Base-by-base conservation (phyloP, 495 filamentous ascomycete genomes). In the Lasiosphaeriaceae sp. region DNA sequence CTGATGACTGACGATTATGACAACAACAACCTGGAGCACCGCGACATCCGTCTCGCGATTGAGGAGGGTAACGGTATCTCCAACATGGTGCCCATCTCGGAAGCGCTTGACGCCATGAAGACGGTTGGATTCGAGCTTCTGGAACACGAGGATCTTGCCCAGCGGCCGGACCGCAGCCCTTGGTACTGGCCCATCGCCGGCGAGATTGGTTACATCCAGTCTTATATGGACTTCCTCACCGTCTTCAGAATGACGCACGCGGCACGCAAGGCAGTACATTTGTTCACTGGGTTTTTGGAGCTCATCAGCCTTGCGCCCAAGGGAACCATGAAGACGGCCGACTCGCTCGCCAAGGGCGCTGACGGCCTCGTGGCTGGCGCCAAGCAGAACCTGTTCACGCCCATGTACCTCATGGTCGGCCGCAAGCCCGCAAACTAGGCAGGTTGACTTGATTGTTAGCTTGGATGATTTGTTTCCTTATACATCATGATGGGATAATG, bases 381-480 rank as follows among this genome's bases (percentile, higher is more conserved):
- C 37, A 86, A 89, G 80, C 83, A 90, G 81, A 89, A 96, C 68
- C 81, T 98, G 17, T 98, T 98, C 77, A 98, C 94, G 0, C 94
- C 94, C 37, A 98, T 98, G 94, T 97, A 97, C 78, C 77, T 98
- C 71, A 97, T 98, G 94, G 85, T 98, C 55, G 94, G 83, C 37
- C 84, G 91, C 75, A 98, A 98, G 79, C 90, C 93, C n/a, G 62
- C 61, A 44, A 65, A 76, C 60, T 78, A 69, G 58, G 17, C 14
- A 11, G 21, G 6, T 4, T 11, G 21, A 44, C 19, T 20, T 9
- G 17, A 17, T 20, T 56, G 51, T 23, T 58, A 45, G 17, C 20
- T 26, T 22, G 50, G 23, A 29, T 55, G 57, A 20, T 48, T 39
- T 35, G 24, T 52, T 61, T 47, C 53, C 58, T 53, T 62, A 55